These are phyloP conservation scores for Metschnikowia noctiluminum DNA, from an alignment of 805 yeast species.

Conservation along the genomic window DNA sequence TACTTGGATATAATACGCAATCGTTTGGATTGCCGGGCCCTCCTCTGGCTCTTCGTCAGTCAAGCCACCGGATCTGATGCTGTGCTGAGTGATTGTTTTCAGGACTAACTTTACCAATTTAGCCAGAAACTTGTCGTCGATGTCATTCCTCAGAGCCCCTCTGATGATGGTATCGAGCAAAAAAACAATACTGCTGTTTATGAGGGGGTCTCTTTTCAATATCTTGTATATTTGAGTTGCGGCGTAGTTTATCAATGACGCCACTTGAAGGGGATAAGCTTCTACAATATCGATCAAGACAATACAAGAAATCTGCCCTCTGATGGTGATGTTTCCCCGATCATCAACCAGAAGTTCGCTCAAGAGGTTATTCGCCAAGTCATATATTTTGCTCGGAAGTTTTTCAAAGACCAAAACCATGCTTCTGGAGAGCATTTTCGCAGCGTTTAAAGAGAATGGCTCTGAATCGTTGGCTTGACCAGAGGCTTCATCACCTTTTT, in stretches of 20 bases:
- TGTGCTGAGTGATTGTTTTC: conserved; percentile 24
- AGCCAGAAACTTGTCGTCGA: conserved; percentile 39
- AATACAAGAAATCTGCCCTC: conserved; percentile 25
- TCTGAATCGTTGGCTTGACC: neutral
- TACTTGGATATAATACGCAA: conserved; percentile 31
- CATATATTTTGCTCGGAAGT: conserved; percentile 35
- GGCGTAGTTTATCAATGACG: conserved; percentile 34
- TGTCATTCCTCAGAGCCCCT: conserved; percentile 34
- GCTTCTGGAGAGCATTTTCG: conserved; percentile 29
- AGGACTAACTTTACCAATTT: conserved; percentile 32
- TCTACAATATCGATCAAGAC: conserved; percentile 38
- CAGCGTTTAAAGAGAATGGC: conserved; percentile 17
- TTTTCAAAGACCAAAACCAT: conserved; percentile 25
- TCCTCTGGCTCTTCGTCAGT: conserved; percentile 12
- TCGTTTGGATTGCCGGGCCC: conserved; percentile 1
- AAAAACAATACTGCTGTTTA: conserved; percentile 26
- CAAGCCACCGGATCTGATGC: conserved; percentile 13
- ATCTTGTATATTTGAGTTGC: conserved; percentile 37
- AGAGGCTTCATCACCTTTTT: neutral
- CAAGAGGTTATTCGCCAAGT: conserved; percentile 34
- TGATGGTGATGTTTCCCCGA: conserved; percentile 15
- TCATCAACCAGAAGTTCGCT: conserved; percentile 23
- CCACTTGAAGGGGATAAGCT: conserved; percentile 32
- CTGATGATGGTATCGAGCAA: conserved; percentile 31
- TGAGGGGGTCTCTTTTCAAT: conserved; percentile 31